Evolutionary conservation across 1,139 yeast species (phyloP).

Genomic region (Geotrichum carabidarum): DNA sequence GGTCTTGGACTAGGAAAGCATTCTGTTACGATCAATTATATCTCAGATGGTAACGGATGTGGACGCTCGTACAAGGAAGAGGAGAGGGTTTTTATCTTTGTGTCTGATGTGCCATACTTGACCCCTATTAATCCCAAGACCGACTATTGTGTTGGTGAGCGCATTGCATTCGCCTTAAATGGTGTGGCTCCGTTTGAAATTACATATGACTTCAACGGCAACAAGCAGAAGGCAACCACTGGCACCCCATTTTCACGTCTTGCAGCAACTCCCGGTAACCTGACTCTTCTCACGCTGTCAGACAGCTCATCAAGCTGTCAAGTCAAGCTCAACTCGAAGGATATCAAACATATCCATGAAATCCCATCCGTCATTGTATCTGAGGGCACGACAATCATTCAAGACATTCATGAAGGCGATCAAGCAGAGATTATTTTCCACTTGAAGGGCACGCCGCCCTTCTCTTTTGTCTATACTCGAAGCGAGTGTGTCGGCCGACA

Average conservation of each 20-base stretch:
- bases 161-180: constrained; percentile 64
- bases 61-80: constrained; percentile 37
- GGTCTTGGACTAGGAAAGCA: constrained; percentile 53
- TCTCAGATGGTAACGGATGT: constrained; percentile 73
- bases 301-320: constrained; percentile 76
- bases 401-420: constrained; percentile 83
- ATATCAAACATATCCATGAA: constrained; percentile 51
- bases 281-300: constrained; percentile 61
- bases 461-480: constrained; percentile 52
- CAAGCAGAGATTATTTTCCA: constrained; percentile 46
- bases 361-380: constrained; percentile 88
- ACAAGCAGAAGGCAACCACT: constrained; percentile 55
- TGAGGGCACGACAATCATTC: constrained; percentile 68
- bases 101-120: constrained; percentile 75
- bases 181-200: constrained; percentile 80
- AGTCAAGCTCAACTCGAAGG: constrained; percentile 48
- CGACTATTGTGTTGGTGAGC: constrained; percentile 87
- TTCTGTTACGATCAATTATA: constrained; percentile 49
- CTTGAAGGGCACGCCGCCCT: constrained; percentile 49
- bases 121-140: constrained; percentile 41
- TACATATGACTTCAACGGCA: constrained; percentile 65
- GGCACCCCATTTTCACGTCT: constrained; percentile 57
- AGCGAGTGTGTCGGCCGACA: constrained; percentile 40
- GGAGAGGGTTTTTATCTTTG: constrained; percentile 44
- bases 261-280: constrained; percentile 74